Evolutionary conservation across 768 basidiomycete genomes (phyloP).

Genomic region (Suillus ampliporus): DNA sequence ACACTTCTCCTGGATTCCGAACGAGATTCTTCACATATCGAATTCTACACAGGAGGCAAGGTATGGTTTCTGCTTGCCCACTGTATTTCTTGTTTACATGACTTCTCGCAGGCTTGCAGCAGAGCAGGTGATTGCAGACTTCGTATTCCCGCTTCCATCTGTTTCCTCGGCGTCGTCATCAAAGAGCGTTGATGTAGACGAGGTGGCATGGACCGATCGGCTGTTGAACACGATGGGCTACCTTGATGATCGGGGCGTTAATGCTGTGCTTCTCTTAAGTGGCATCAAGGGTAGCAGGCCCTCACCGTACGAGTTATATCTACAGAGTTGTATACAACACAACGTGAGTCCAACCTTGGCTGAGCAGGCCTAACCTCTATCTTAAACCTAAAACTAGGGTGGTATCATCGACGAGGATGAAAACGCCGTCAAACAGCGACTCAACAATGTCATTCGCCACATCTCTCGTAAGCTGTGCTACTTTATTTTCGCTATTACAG

Average conservation of each 20-base stretch:
- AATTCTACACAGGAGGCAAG: conserved; percentile 61
- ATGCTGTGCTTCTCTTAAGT: conserved; percentile 62
- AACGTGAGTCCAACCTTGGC: conserved; percentile 64
- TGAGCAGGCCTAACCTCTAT: conserved; percentile 5
- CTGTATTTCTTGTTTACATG: conserved; percentile 7
- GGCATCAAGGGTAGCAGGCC: conserved; percentile 76
- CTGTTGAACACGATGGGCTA: conserved; percentile 74
- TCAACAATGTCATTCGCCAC: conserved; percentile 60
- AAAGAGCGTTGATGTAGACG: conserved; percentile 66
- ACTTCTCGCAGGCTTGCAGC: conserved; percentile 53
- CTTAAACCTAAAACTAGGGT: conserved; percentile 57
- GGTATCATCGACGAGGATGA: conserved; percentile 89
- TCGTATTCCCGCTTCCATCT: conserved; percentile 81
- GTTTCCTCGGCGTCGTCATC: conserved; percentile 48
- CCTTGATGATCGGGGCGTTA: conserved; percentile 64
- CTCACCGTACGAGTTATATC: conserved; percentile 67
- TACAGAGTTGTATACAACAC: conserved; percentile 76
- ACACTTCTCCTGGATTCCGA: conserved; percentile 95
- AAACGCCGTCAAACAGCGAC: conserved; percentile 58
- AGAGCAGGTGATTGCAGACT: conserved; percentile 72
- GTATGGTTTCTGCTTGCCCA: conserved; percentile 40
- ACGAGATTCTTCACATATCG: conserved; percentile 64
- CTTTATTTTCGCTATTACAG: background rate
- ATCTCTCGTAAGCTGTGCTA: conserved; percentile 58
- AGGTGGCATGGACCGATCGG: conserved; percentile 84